Evolutionary conservation across 2,329 filamentous ascomycete genomes (phyloP), one percentile per base, ranked within the genome.

Genomic region (Lasiodiplodia sp.): DNA sequence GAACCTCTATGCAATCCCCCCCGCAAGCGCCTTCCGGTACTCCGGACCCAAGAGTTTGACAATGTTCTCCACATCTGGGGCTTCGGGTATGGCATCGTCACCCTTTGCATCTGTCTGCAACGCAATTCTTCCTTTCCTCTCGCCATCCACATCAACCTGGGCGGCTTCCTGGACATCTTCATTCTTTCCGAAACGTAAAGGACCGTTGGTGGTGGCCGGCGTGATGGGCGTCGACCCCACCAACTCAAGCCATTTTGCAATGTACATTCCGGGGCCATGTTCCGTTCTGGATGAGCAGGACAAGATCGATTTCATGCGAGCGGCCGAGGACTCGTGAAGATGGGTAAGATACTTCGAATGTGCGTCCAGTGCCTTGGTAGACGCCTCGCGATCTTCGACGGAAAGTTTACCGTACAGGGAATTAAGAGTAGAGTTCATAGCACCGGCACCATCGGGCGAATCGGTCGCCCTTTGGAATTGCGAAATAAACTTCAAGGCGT

Each of bases 161-260:
- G 73, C 76, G 47, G 78, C 77, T 53, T 79, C 78, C 68, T 76
- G 78, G 52, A 81, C 78, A 52, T 75, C 76, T 53, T 74, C 74
- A 62, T 71, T 78, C 23, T 72, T 72, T 1, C 79, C 79, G 21
- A 71, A 78, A 0, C 91, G 83, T 0, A 90, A 77, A 1, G 82
- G 80, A 0, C 90, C 89, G 1, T 79, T 75, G 0, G 82, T 77
- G 1, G 80, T 82, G 0, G 81, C 84, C 0, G 92, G 91, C 1
- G 90, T 91, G 70, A 94, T 89, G 56, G 85, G 77, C 0, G 92
- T 92, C n/a, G 85, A 82, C 75, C 94, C 89, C 3, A 94, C 82
- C 7, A 94, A 82, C 0, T 86, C 82, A 75, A 93, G 90, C 92
- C 92, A 94, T 62, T 88, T 86, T 1, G 87, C 84, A 28, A 94